A percentile compares a stretch with the other conserved stretches of the same genome.
These are phyloP conservation scores for Pleurotus eryngii DNA, from an alignment of 768 basidiomycete genomes.

Conservation along the genomic window DNA sequence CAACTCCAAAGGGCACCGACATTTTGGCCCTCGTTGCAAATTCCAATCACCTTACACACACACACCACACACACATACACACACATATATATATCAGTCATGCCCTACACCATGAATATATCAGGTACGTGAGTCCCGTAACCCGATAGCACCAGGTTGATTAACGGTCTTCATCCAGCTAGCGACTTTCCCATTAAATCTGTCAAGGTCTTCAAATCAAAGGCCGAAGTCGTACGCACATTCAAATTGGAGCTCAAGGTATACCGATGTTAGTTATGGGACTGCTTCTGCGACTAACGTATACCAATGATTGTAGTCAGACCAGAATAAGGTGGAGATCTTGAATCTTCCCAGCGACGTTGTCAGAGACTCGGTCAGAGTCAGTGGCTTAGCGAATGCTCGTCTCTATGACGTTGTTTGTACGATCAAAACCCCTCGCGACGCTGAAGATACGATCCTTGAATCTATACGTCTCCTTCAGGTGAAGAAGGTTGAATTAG, in stretches of 20 bases:
- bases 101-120: no score
- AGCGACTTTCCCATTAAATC: slow-evolving; percentile 46
- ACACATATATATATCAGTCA: no score
- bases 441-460: slow-evolving; percentile 20
- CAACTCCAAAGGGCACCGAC: no score
- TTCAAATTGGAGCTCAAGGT: slow-evolving; percentile 51
- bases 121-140: not conserved
- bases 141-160: no score
- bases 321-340: slow-evolving; percentile 51
- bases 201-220: slow-evolving; percentile 53
- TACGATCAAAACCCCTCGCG: slow-evolving; percentile 23
- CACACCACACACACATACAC: no score
- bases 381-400: slow-evolving; percentile 45
- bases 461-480: slow-evolving; percentile 34
- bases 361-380: slow-evolving; percentile 49
- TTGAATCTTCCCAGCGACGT: slow-evolving; percentile 45
- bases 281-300: no score
- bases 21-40: no score
- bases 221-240: slow-evolving; percentile 53
- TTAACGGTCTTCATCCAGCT: slow-evolving; percentile 16
- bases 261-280: slow-evolving; percentile 10
- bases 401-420: slow-evolving; percentile 58
- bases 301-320: slow-evolving; percentile 32
- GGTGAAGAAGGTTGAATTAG: slow-evolving; percentile 31
- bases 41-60: no score